Evolutionary conservation across 1,284 basidiomycete species (phyloP), one percentile per base, ranked within the genome.

Genomic region (Tilletia walkeri): DNA sequence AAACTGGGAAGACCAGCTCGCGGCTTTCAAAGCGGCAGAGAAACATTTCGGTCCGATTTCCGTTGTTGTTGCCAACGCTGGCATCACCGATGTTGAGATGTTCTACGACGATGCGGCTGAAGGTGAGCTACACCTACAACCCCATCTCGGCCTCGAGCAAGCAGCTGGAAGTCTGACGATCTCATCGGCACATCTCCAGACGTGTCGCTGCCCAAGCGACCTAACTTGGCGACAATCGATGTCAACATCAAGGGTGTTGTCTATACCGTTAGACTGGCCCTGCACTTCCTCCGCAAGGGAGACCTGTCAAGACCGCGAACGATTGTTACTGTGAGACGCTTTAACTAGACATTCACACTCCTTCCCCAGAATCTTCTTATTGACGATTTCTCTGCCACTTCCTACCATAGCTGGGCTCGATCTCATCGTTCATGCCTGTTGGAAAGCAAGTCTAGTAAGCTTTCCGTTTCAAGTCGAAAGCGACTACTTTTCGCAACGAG

Each of bases 241-340:
- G 85, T 89, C 53, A 89, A 90, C 79, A 75, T 89, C 20, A 85
- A 80, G 30, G 88, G 86, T 2, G 86, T 86, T 9, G 69, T 88
- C 9, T 87, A 89, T 78, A 88, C 87, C 16, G 81, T 85, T 3
- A 86, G 88, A 73, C 82, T 89, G 41, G 87, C 87, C 4, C 76
- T 86, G 30, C 86, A 88, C 75, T 89, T 88, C 75, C 81, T 89
- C 63, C 39, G 41, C 53, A 85, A 85, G 49, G 78, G 84, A 18
- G 75, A 81, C 63, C 67, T 76, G 45, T 65, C 82, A 73, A 65
- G 69, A 76, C 34, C 75, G 34, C 72, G 72, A 68, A 80, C 88
- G 3, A 74, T 89, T 45, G 84, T 89, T 45, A 80, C 89, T 24
- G 84, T 89, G 49, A 88, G 88, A 12, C 89, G 88, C 10, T 86